Conservation (phyloP, 2,329 filamentous ascomycete species). For the Penicillium sp. region DNA sequence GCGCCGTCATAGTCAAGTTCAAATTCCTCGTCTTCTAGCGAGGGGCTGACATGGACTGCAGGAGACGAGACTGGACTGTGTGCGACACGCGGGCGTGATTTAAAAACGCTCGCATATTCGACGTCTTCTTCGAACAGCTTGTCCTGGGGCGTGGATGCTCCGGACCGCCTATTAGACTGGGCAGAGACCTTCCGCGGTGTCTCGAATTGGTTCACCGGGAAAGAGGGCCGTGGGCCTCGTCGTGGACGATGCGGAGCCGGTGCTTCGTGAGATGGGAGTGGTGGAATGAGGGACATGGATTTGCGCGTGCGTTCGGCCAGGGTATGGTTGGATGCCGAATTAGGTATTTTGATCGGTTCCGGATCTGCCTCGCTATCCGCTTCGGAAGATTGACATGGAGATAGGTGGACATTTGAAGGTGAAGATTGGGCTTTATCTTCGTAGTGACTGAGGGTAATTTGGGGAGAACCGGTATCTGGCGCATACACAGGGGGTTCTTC, state of each 20-base stretch:
- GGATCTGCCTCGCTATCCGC: slow-evolving; percentile 10
- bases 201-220: slow-evolving; percentile 54
- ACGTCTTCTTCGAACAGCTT: slow-evolving; percentile 64
- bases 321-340: slow-evolving; percentile 31
- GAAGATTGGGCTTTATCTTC: slow-evolving; percentile 1
- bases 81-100: slow-evolving; percentile 72
- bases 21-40: slow-evolving; percentile 21
- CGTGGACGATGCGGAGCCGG: slow-evolving; percentile 20
- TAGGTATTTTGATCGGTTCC: slow-evolving; percentile 17
- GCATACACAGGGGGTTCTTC: neutral
- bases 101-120: slow-evolving; percentile 79
- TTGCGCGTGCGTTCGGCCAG: slow-evolving; percentile 73
- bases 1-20: slow-evolving; percentile 17
- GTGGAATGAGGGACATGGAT: slow-evolving; percentile 64
- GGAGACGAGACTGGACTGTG: slow-evolving; percentile 58
- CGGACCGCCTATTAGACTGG: slow-evolving; percentile 17
- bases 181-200: slow-evolving; percentile 41
- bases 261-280: slow-evolving; percentile 19
- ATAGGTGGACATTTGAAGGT: slow-evolving; percentile 12
- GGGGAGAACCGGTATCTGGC: neutral
- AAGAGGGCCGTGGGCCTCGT: slow-evolving; percentile 33
- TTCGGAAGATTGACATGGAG: slow-evolving; percentile 6
- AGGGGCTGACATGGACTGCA: slow-evolving; percentile 32
- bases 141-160: slow-evolving; percentile 54
- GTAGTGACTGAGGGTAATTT: slow-evolving; percentile 1